Evolutionary conservation across 2,329 filamentous ascomycete species (phyloP), one percentile per base, ranked within the genome.

Genomic region (Atkinsonella hypoxylon): DNA sequence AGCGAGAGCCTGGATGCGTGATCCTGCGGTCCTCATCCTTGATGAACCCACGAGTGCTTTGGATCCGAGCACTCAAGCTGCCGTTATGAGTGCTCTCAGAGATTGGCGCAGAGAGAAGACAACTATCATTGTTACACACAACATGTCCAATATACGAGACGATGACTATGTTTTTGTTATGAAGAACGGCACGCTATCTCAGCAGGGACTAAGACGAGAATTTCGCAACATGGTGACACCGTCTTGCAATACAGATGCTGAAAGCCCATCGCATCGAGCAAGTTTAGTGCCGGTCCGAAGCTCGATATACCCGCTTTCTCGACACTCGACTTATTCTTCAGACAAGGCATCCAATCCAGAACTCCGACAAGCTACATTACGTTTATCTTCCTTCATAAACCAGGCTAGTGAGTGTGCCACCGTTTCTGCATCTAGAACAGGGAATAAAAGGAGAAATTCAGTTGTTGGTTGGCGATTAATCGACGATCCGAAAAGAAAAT

Each of bases 91-190:
- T 41, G 79, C 82, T 0, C 83, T 96, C 48, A 76, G 88, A 8
- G 61, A 76, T 18, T 96, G 89, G 91, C 77, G 93, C 20, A 71
- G 69, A 36, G 83, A 78, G 0, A 93, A 87, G 63, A 96, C 90
- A 0, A 97, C 91, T 0, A 87, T 97, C 48, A 81, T 97, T 56
- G 91, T 97, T 58, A 96, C 93, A 0, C 91, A 97, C 60, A 89
- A 97, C 56, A 77, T 93, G 32, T 77, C 80, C 0, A 85, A 91
- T 56, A 91, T 97, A 10, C 64, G 69, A 4, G 69, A 79, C 0
- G 64, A 81, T 0, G 89, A 97, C 55, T 90, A 84, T 54, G 77
- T 94, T 0, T 95, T 90, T 57, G 77, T 95, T 11, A 70, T 97
- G 62, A 83, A 91, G 32, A 68, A 81, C 11, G 85, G 87, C 0